Evolutionary conservation across 106 monocot genomes (phyloP), one percentile per base, ranked within the genome.

Genomic region (Apostasia ramifera): DNA sequence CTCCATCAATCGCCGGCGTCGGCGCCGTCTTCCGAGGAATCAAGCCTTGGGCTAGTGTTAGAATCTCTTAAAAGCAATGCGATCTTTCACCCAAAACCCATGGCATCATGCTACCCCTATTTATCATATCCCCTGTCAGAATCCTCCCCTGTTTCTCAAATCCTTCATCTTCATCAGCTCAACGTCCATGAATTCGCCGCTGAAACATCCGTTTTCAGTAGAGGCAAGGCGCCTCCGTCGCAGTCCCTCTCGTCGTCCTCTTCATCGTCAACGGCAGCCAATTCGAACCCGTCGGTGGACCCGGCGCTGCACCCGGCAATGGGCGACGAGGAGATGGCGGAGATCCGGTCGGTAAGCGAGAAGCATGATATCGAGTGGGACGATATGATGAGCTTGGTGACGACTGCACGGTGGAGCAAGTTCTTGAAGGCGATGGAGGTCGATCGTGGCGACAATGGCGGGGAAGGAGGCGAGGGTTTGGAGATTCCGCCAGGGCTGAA

Each of bases 311-410:
- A 91, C 76, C 88, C 60, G 0, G 80, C 67, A 15, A 79, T 91
- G 81, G 91, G 80, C 45, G 95, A 84, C 9, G 73, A 82, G 56
- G 88, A 86, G 80, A 95, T 95, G 79, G 88, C 76, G 4, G 88
- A 83, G 72, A 91, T 95, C 41, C 77, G 79, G 8, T 82, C 71
- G 5, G 81, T 95, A 6, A 86, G 85, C 0, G 84, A 91, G 60
- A 81, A 82, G 76, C 86, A 95, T 47, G 86, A 86, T 59, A 84
- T 95, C 41, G 91, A 95, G 84, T 95, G 95, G 91, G 88, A 86
- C 37, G 95, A 95, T 53, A 82, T 77, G 44, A 10, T 95, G 74
- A 95, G 88, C 68, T 74, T 77, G 4, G 84, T 80, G 6, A 78
- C 83, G 3, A 84, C 91, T 4, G 91, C 88, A 2, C 84, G 88